Evolutionary conservation across 352 stramenopile genomes (phyloP), one percentile per base, ranked within the genome.

Genomic region (Phytophthora vignae): DNA sequence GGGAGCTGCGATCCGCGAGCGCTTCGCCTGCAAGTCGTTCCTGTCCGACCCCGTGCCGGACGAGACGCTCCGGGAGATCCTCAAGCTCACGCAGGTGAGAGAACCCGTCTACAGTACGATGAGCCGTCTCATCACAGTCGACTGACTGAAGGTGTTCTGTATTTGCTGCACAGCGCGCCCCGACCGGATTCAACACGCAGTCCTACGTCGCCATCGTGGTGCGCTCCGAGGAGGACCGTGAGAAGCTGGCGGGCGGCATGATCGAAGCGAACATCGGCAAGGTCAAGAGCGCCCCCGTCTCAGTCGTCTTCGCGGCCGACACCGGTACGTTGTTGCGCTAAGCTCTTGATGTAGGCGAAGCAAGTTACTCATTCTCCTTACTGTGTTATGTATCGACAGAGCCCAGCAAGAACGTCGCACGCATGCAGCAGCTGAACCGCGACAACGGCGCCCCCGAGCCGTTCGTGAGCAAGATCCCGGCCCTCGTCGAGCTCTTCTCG

Each of bases 141-240:
- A 40, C 33, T 61, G n/a, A 67, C 27, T 36, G 10, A 8, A 53
- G 27, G 33, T 46, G 49, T 15, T n/a, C 3, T n/a, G 6, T 49
- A 12, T n/a, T 54, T 25, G 22, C 22, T 25, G 22, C 22, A 38
- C 50, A 93, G 85, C 76, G 79, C 42, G 85, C 88, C 3, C 82
- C 87, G n/a, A 78, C 73, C n/a, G 76, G 83, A 3, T 90, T 93
- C 56, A 95, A 95, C 73, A 86, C 76, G 54, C 86, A 93, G 67
- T 70, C 83, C n/a, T 95, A 90, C 48, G 73, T 79, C 4, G 79
- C 73, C 36, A 73, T 95, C 17, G 49, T 95, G 31, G 67, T 94
- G 48, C 80, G 84, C 48, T 81, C 86, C 14, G 64, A 78, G 5
- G 67, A 69, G 9, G 78, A 91, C 12, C 86, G 88, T 9, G 81